Conservation (phyloP, 345 rosid species). For the Hibiscus trionum region DNA sequence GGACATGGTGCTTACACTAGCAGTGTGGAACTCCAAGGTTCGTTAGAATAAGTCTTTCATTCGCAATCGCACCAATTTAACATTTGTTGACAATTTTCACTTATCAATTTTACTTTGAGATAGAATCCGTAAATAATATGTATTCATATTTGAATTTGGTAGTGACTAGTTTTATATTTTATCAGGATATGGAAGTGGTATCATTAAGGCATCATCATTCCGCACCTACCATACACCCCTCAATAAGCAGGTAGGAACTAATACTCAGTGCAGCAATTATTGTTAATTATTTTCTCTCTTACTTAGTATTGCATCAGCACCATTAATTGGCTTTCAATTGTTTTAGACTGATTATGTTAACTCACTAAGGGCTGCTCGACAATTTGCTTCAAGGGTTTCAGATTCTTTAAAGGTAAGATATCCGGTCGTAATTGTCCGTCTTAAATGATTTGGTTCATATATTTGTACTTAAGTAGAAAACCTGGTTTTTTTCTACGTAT, state of each 20-base stretch:
- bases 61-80: not conserved
- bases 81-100: not conserved
- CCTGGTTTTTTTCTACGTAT: not conserved
- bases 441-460: not conserved
- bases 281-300: not conserved
- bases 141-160: not conserved
- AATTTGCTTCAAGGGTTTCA: conserved; percentile 68
- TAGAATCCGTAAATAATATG: not conserved
- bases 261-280: not conserved
- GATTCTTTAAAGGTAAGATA: conserved; percentile 64
- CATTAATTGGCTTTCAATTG: conserved; percentile 4
- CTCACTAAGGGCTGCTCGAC: conserved; percentile 90
- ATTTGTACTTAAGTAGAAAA: not conserved
- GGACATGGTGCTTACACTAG: conserved; percentile 94
- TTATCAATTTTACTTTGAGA: not conserved
- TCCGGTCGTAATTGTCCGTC: not conserved
- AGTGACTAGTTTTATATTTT: conserved; percentile 5
- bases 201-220: conserved; percentile 86
- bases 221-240: conserved; percentile 98
- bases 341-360: conserved; percentile 74
- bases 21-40: conserved; percentile 87
- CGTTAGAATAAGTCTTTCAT: conserved; percentile 15
- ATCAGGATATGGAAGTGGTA: conserved; percentile 67
- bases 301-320: not conserved
- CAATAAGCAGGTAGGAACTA: conserved; percentile 66